A percentile compares a stretch with the other conserved stretches of the same genome.
phyloP scores from a whole-genome alignment of 192 early-diverging fungal species.

The Haplosporangium gracile region DNA sequence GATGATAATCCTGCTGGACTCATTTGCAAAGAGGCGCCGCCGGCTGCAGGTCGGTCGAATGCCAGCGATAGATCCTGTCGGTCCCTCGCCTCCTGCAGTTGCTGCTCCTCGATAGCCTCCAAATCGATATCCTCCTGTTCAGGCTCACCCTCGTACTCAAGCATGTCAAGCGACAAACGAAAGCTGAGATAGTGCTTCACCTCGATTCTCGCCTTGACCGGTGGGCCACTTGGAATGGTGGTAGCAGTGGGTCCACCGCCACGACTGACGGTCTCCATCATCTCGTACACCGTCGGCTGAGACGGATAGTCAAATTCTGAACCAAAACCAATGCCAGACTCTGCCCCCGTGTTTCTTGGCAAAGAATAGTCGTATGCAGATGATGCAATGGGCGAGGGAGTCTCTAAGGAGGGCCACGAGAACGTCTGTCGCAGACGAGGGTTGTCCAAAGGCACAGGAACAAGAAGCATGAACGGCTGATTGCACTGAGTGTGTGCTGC shows the following conservation, averaged over 20 bases:
- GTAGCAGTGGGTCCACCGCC: neutral
- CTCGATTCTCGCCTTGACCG: constrained; percentile 30
- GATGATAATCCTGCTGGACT: neutral
- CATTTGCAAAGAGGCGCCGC: neutral
- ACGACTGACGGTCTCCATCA: neutral
- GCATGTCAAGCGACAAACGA: constrained; percentile 39
- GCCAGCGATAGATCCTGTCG: constrained; percentile 3
- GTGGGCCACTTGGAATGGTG: neutral
- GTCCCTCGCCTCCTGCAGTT: constrained; percentile 1
- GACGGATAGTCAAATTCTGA: constrained; percentile 25
- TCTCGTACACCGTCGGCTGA: neutral
- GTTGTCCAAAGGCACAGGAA: constrained; percentile 27
- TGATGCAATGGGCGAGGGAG: constrained; percentile 3
- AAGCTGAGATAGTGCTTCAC: constrained; percentile 46
- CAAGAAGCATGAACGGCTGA: constrained; percentile 35
- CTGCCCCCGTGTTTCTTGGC: neutral
- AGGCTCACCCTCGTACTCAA: constrained; percentile 39
- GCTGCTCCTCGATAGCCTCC: constrained; percentile 24
- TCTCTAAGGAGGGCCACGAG: constrained; percentile 33
- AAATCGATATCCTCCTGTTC: constrained; percentile 31
- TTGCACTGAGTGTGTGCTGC: neutral
- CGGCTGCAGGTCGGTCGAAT: neutral
- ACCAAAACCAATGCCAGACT: neutral
- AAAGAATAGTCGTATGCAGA: neutral
- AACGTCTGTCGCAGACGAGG: constrained; percentile 34